A percentile compares a stretch with the other conserved stretches of the same genome.
Conservation (phyloP, 208 protist species). For the Leishmania major region DNA sequence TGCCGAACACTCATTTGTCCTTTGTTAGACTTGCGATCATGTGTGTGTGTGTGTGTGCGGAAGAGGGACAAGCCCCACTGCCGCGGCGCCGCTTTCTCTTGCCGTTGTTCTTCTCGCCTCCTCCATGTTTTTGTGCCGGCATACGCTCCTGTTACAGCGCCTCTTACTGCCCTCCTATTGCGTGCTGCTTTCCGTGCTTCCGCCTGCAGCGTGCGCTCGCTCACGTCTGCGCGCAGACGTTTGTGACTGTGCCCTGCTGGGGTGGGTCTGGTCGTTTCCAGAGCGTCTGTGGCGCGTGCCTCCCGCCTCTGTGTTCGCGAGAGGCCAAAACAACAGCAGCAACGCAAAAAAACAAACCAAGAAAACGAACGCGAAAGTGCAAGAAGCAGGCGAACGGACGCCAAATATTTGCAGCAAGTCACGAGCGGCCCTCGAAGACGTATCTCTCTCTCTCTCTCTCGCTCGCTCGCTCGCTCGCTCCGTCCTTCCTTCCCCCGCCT, state of each 20-base stretch:
- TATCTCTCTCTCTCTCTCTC: neutral
- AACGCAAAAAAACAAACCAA: too few relatives aligned
- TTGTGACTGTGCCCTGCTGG: neutral
- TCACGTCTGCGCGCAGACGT: neutral
- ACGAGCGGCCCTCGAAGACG: neutral
- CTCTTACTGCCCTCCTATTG: neutral
- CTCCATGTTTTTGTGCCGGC: neutral
- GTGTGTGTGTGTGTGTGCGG: neutral
- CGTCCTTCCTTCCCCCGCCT: neutral
- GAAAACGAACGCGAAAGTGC: too few relatives aligned
- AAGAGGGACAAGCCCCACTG: neutral
- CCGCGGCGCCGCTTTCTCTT: neutral
- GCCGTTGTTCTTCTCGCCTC: neutral
- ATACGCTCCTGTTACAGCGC: neutral
- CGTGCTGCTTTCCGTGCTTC: neutral
- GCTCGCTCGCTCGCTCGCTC: too few relatives aligned
- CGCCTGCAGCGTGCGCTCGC: neutral
- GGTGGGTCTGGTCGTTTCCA: neutral
- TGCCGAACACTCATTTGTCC: neutral
- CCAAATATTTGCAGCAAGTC: neutral
- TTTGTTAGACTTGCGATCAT: neutral
- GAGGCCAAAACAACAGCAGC: neutral
- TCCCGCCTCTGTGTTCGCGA: neutral
- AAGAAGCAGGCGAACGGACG: too few relatives aligned
- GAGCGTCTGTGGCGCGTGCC: neutral